Evolutionary conservation across 2,329 filamentous ascomycete genomes (phyloP).

Genomic region (Colletotrichum chlorophyti): DNA sequence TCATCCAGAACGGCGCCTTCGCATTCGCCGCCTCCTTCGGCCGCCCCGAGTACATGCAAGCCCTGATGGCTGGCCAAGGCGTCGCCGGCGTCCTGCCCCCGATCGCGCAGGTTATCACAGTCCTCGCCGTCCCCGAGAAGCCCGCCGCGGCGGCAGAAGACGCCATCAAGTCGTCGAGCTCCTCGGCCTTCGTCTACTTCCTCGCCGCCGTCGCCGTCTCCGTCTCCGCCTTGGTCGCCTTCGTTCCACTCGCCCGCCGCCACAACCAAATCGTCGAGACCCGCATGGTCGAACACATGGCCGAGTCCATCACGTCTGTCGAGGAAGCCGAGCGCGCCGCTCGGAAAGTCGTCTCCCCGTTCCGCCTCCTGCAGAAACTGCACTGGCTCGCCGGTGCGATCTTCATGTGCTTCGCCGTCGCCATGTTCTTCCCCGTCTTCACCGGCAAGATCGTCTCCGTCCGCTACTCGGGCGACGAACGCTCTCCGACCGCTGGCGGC

Average conservation of each 20-base stretch:
- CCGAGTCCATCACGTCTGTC: constrained; percentile 56
- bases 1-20: constrained; percentile 94
- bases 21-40: constrained; percentile 89
- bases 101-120: constrained; percentile 84
- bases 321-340: constrained; percentile 59
- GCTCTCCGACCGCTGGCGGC: constrained; percentile 39
- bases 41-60: constrained; percentile 88
- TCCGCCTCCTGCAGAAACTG: constrained; percentile 79
- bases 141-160: constrained; percentile 23
- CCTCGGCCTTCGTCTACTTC: constrained; percentile 89
- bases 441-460: constrained; percentile 70
- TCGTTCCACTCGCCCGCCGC: constrained; percentile 73
- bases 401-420: constrained; percentile 80
- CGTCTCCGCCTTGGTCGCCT: constrained; percentile 71
- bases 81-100: constrained; percentile 90
- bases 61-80: constrained; percentile 93
- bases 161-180: constrained; percentile 52
- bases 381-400: constrained; percentile 79
- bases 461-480: constrained; percentile 28
- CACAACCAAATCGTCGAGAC: constrained; percentile 60
- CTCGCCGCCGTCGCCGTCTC: constrained; percentile 84
- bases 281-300: constrained; percentile 55
- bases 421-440: constrained; percentile 96
- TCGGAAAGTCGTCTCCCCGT: constrained; percentile 56
- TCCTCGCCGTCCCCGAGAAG: constrained; percentile 66